phyloP scores from a whole-genome alignment of 2,329 filamentous ascomycete genomes.

The Colletotrichum sublineola region DNA sequence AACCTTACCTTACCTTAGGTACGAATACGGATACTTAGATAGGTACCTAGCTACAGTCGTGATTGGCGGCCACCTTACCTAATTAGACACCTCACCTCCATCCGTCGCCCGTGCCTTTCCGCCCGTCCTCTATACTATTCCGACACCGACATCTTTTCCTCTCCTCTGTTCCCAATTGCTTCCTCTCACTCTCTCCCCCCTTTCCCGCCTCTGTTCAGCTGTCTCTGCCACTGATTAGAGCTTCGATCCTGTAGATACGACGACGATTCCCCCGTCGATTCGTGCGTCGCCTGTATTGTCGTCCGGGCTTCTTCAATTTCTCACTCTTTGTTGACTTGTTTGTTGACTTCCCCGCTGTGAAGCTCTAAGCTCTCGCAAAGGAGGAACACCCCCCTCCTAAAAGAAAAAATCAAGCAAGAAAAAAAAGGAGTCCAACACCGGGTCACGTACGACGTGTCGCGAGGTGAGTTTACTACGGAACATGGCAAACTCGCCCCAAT shows the following conservation, averaged over 20 bases:
- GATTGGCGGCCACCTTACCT: slow-evolving; percentile 24
- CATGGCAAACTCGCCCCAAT: neutral
- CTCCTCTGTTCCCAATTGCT: slow-evolving; percentile 3
- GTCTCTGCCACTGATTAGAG: slow-evolving; percentile 27
- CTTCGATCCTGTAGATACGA: slow-evolving; percentile 29
- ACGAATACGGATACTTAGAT: no score
- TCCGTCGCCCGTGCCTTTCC: slow-evolving; percentile 6
- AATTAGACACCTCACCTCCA: slow-evolving; percentile 37
- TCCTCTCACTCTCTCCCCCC: neutral
- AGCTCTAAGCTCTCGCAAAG: slow-evolving; percentile 15
- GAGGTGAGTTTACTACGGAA: slow-evolving; percentile 29
- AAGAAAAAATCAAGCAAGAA: slow-evolving; percentile 13
- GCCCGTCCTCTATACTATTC: neutral
- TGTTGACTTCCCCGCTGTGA: slow-evolving; percentile 13
- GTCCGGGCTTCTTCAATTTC: neutral
- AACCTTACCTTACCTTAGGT: no score
- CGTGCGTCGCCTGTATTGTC: slow-evolving; percentile 14
- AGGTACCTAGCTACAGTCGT: neutral
- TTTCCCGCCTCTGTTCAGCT: slow-evolving; percentile 26
- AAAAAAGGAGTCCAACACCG: slow-evolving; percentile 11
- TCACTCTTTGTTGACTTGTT: slow-evolving; percentile 8
- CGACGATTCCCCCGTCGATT: slow-evolving; percentile 24
- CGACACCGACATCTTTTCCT: slow-evolving; percentile 1
- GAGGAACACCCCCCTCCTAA: slow-evolving; percentile 4
- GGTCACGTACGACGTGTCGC: slow-evolving; percentile 29